These are phyloP conservation scores for Testicularia cyperi DNA, from an alignment of 1,284 basidiomycete species.

Conservation along the genomic window DNA sequence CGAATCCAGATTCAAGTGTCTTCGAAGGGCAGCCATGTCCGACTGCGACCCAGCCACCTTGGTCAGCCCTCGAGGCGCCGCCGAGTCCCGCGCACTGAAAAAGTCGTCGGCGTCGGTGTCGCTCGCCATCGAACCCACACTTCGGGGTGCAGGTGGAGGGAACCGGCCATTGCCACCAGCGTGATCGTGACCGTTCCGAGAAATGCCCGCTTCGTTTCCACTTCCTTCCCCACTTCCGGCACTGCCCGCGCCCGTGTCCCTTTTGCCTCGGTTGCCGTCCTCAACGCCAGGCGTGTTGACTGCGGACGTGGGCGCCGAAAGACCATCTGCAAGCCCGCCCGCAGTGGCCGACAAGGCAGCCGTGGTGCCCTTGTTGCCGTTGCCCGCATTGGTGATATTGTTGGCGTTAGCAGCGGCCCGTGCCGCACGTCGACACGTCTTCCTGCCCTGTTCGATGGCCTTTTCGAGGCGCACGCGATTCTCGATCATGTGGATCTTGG, in stretches of 20 bases:
- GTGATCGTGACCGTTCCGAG: too few species aligned
- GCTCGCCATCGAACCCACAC: constrained; percentile 10
- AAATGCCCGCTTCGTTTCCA: not conserved
- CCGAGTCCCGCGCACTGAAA: constrained; percentile 2
- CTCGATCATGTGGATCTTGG: constrained; percentile 58
- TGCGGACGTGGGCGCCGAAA: too few species aligned
- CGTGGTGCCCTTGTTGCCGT: too few species aligned
- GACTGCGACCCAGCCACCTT: constrained; percentile 9
- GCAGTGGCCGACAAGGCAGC: too few species aligned
- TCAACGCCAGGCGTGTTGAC: constrained; percentile 1
- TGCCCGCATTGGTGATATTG: too few species aligned
- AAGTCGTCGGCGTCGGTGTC: constrained; percentile 40
- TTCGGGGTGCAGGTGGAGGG: constrained; percentile 2
- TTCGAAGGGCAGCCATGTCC: too few species aligned
- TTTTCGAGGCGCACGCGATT: constrained; percentile 54
- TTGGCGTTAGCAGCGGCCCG: too few species aligned
- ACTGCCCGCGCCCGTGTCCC: not conserved
- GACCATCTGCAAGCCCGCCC: too few species aligned
- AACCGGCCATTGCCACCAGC: not conserved
- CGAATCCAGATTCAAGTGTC: too few species aligned
- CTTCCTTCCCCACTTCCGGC: not conserved
- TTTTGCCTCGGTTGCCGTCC: not conserved
- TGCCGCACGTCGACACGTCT: constrained; percentile 24
- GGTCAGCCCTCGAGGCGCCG: not conserved
- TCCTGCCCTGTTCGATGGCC: constrained; percentile 49